A percentile compares a stretch with the other conserved stretches of the same genome.
These are phyloP conservation scores for Exophiala dermatitidis DNA, from an alignment of 2,329 filamentous ascomycete species.

Conservation along the genomic window DNA sequence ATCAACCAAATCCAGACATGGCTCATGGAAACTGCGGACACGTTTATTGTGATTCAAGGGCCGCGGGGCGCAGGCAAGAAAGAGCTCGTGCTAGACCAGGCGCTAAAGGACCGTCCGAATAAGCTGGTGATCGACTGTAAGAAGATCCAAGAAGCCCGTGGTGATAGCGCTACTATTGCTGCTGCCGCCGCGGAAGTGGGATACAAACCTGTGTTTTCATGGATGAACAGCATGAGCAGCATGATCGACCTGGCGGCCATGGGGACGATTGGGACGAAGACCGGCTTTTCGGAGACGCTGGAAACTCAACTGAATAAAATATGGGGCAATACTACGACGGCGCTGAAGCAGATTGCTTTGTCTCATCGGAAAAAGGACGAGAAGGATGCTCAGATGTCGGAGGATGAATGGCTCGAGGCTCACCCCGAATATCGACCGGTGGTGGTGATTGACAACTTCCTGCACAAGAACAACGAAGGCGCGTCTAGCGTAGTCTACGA, in stretches of 20 bases:
- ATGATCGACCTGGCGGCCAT: constrained; percentile 88
- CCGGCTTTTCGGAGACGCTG: constrained; percentile 86
- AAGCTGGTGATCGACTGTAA: constrained; percentile 89
- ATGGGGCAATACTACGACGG: constrained; percentile 70
- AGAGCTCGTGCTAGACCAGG: constrained; percentile 79
- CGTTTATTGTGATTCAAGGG: constrained; percentile 88
- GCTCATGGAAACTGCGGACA: constrained; percentile 81
- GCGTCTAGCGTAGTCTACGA: constrained; percentile 59
- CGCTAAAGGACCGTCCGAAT: constrained; percentile 62
- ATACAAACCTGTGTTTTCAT: constrained; percentile 88
- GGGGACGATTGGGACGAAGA: constrained; percentile 87
- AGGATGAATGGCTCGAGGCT: constrained; percentile 83
- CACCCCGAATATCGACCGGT: constrained; percentile 78
- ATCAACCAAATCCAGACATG: constrained; percentile 78
- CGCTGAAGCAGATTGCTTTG: constrained; percentile 70
- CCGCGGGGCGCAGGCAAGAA: constrained; percentile 86
- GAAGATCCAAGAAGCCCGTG: constrained; percentile 80
- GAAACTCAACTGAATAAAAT: constrained; percentile 88
- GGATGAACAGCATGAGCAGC: constrained; percentile 91
- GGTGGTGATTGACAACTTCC: constrained; percentile 84
- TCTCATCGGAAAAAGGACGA: constrained; percentile 63
- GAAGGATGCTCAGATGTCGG: constrained; percentile 62
- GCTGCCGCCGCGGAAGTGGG: constrained; percentile 76
- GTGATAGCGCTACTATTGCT: constrained; percentile 77
- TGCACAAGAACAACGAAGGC: constrained; percentile 66